These are phyloP conservation scores for Apiotrichum mycotoxinovorans DNA, from an alignment of 1,284 basidiomycete genomes.

Conservation along the genomic window DNA sequence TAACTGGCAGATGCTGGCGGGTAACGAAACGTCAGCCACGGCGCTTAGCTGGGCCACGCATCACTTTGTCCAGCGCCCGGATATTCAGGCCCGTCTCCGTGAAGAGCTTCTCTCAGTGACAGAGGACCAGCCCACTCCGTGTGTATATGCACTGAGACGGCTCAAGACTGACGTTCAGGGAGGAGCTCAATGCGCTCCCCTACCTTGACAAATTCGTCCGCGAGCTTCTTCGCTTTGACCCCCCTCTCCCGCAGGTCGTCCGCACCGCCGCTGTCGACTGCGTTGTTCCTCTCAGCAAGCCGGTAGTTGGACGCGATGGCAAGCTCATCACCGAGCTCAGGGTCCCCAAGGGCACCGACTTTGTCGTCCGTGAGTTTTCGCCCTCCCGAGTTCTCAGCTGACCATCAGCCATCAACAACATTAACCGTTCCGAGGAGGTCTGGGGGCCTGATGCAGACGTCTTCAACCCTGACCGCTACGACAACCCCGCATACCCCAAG, in stretches of 20 bases:
- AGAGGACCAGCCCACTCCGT: constrained; percentile 46
- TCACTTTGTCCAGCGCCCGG: constrained; percentile 58
- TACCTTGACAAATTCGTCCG: constrained; percentile 65
- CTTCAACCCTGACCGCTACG: constrained; percentile 54
- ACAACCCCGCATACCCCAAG: constrained; percentile 31
- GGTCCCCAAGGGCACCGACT: constrained; percentile 37
- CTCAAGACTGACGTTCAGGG: constrained; percentile 35
- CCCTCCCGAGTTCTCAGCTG: constrained; percentile 42
- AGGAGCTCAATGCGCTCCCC: constrained; percentile 52
- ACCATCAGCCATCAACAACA: constrained; percentile 24
- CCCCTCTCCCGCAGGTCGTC: constrained; percentile 65
- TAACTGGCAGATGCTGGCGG: constrained; percentile 48
- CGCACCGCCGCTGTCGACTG: constrained; percentile 58
- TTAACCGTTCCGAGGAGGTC: constrained; percentile 60
- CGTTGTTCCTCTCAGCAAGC: constrained; percentile 59
- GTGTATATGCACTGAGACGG: not conserved
- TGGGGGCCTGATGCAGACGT: constrained; percentile 68
- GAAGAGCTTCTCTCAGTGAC: constrained; percentile 52
- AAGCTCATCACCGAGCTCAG: constrained; percentile 40
- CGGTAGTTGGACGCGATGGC: constrained; percentile 48
- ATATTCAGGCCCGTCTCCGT: constrained; percentile 60
- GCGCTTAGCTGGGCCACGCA: constrained; percentile 71
- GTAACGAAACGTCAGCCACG: constrained; percentile 73
- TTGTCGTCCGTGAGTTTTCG: constrained; percentile 42
- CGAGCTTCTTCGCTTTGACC: constrained; percentile 64